A percentile compares a stretch with the other conserved stretches of the same genome.
These are phyloP conservation scores for Taiozyma sp. DNA, from an alignment of 1,139 yeast species.

Conservation along the genomic window DNA sequence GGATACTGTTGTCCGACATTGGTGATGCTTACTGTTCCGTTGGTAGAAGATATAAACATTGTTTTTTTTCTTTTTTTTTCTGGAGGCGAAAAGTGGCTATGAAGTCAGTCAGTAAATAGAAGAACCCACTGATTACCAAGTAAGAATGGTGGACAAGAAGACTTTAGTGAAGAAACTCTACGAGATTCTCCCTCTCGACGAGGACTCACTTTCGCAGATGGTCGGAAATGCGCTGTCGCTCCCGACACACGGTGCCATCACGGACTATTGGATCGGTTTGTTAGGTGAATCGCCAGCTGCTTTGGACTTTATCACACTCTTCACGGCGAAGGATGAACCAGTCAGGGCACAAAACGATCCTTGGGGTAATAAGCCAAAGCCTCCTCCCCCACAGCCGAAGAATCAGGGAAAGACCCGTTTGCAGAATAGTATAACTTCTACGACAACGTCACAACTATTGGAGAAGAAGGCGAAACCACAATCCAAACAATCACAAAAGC, in stretches of 20 bases:
- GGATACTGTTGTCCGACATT: neutral
- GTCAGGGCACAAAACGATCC: slow-evolving; percentile 3
- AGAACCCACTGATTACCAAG: neutral
- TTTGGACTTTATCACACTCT: slow-evolving; percentile 23
- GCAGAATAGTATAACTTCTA: slow-evolving; percentile 7
- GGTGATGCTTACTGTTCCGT: neutral
- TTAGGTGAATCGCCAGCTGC: slow-evolving; percentile 43
- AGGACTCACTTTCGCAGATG: slow-evolving; percentile 37
- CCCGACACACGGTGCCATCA: slow-evolving; percentile 37
- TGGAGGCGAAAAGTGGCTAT: neutral
- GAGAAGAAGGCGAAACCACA: slow-evolving; percentile 19
- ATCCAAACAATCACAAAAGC: slow-evolving; percentile 32
- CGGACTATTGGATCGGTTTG: slow-evolving; percentile 44
- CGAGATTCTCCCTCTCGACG: slow-evolving; percentile 43
- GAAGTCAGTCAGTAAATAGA: no score
- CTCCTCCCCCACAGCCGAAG: slow-evolving; percentile 22
- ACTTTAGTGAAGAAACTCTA: slow-evolving; percentile 12
- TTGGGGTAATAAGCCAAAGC: slow-evolving; percentile 14
- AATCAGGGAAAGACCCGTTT: slow-evolving; percentile 11
- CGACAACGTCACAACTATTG: slow-evolving; percentile 36
- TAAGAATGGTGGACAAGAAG: slow-evolving; percentile 4
- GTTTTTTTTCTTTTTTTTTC: neutral
- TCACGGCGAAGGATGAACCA: slow-evolving; percentile 12
- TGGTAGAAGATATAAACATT: no score
- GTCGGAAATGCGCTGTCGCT: slow-evolving; percentile 42